A percentile compares a stretch with the other conserved stretches of the same genome.
Conservation (phyloP, 176 grass and related monocot species). For the Lolium perenne region DNA sequence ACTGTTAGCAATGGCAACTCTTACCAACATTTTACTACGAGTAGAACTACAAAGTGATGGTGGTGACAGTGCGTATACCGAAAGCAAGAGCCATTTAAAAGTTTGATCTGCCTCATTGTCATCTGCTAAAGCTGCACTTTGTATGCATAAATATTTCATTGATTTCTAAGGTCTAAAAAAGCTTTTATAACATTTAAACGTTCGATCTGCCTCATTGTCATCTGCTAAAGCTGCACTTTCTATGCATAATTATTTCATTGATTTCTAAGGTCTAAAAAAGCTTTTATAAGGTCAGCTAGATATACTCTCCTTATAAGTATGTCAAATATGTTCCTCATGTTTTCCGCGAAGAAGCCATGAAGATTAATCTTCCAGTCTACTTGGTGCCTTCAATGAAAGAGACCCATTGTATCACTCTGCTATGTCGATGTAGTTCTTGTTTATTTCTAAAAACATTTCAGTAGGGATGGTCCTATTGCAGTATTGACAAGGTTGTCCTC, state of each 20-base stretch:
- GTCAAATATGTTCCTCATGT: constrained; percentile 77
- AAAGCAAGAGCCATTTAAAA: constrained; percentile 71
- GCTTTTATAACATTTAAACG: constrained; percentile 49
- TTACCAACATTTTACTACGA: constrained; percentile 85
- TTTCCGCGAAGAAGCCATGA: constrained; percentile 82
- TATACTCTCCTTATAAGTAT: constrained; percentile 81
- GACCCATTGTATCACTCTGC: constrained; percentile 76
- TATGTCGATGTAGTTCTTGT: constrained; percentile 83
- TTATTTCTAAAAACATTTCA: constrained; percentile 74
- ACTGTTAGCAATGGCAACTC: constrained; percentile 81
- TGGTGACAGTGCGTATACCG: constrained; percentile 49
- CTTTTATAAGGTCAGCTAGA: constrained; percentile 66
- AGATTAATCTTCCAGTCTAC: constrained; percentile 69
- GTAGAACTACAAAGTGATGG: constrained; percentile 58
- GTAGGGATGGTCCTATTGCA: constrained; percentile 87
- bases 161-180: constrained; percentile 74
- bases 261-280: constrained; percentile 78
- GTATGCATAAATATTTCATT: constrained; percentile 81
- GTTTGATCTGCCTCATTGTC: constrained; percentile 62
- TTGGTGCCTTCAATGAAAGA: constrained; percentile 84
- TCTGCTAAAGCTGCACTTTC: constrained; percentile 75
- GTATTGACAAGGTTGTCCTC: constrained; percentile 74
- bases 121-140: constrained; percentile 76
- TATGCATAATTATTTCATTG: constrained; percentile 83
- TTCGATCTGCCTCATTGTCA: constrained; percentile 61